Percentiles rank a stretch among this genome's conserved stretches.
Evolutionary conservation across 1,284 basidiomycete species (phyloP).

Genomic region (Ganoderma multipileum): DNA sequence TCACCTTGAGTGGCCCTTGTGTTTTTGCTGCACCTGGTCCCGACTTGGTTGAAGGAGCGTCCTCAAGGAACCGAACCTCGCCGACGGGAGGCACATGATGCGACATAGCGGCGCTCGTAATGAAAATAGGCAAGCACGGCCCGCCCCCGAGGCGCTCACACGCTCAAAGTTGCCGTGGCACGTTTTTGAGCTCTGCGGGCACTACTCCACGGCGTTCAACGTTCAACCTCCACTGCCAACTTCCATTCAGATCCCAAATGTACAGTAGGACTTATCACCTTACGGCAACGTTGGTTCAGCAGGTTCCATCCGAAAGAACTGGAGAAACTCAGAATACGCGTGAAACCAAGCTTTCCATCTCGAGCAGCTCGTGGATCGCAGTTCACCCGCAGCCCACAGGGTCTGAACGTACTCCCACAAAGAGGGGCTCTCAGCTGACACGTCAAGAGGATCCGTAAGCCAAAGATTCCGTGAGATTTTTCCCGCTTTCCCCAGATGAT

Average conservation of each 20-base stretch:
- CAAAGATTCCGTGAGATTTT: slow-evolving; percentile 17
- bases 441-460: background rate
- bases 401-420: background rate
- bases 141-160: background rate
- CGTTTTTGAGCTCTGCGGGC: background rate
- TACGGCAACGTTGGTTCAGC: background rate
- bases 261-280: background rate
- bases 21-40: background rate
- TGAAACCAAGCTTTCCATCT: background rate
- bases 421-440: slow-evolving; percentile 15
- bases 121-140: background rate
- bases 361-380: slow-evolving; percentile 1
- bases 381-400: background rate
- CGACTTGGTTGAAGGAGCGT: background rate
- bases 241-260: background rate
- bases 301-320: background rate
- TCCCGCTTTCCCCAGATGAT: slow-evolving; percentile 6
- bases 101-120: background rate
- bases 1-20: background rate
- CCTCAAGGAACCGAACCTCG: background rate
- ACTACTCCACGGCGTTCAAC: background rate
- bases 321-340: background rate
- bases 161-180: background rate
- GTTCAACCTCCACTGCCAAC: background rate
- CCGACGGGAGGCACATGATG: background rate